A percentile compares a stretch with the other conserved stretches of the same genome.
Conservation (phyloP, 1,284 basidiomycete species). For the Nidula niveotomentosa region DNA sequence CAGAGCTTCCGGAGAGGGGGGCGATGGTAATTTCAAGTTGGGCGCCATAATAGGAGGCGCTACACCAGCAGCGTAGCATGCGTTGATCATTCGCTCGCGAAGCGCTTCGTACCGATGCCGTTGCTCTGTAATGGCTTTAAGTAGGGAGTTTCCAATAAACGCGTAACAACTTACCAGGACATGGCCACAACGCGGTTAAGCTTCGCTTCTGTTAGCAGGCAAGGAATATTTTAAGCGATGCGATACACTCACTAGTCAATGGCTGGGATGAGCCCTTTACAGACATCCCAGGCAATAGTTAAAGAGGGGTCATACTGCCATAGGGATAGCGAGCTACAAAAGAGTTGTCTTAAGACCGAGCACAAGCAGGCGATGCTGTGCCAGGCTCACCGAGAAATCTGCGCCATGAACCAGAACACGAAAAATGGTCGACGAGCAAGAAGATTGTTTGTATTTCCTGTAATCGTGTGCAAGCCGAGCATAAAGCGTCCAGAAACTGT, state of each 20-base stretch:
- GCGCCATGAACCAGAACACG: constrained; percentile 78
- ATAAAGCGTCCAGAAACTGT: constrained; percentile 60
- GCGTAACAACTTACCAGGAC: constrained; percentile 42
- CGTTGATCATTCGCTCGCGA: constrained; percentile 42
- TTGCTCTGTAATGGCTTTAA: constrained; percentile 44
- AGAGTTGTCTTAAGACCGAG: neutral
- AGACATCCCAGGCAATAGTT: constrained; percentile 63
- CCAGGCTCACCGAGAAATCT: constrained; percentile 54
- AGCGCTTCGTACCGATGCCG: constrained; percentile 45
- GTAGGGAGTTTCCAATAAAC: neutral
- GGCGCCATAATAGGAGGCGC: constrained; percentile 13
- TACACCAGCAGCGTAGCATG: constrained; percentile 51
- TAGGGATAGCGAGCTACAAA: constrained; percentile 50
- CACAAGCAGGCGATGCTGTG: constrained; percentile 4
- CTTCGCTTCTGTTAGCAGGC: constrained; percentile 16
- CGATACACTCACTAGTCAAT: constrained; percentile 50
- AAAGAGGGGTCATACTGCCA: constrained; percentile 65
- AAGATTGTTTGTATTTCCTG: constrained; percentile 55
- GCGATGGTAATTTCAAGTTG: constrained; percentile 10
- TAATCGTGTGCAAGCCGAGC: constrained; percentile 59
- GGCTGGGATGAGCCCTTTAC: constrained; percentile 58
- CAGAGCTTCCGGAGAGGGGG: constrained; percentile 12
- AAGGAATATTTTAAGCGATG: constrained; percentile 1
- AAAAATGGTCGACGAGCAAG: constrained; percentile 65
- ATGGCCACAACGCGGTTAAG: constrained; percentile 67